Conservation (phyloP, 169 alveolate species). For the Plasmodium vinckei region DNA sequence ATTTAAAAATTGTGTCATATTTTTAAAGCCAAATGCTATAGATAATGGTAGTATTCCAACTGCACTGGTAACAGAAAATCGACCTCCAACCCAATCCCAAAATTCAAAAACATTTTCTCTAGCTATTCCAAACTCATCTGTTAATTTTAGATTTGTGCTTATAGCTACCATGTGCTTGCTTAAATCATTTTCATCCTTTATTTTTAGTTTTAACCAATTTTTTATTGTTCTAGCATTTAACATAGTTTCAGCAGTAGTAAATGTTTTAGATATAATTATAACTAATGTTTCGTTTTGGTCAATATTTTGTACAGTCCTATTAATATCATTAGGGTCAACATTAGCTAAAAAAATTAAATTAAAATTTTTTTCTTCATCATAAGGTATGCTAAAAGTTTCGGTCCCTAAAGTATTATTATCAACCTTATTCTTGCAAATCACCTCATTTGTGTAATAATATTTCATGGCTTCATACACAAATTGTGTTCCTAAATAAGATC, state of each 20-base stretch:
- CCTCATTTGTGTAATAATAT: constrained; percentile 79
- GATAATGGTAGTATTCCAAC: constrained; percentile 98
- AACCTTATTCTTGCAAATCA: not conserved
- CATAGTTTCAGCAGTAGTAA: constrained; percentile 99
- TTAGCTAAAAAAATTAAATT: constrained; percentile 96
- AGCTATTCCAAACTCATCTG: constrained; percentile 95
- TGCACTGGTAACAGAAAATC: constrained; percentile 98
- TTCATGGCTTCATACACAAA: constrained; percentile 94
- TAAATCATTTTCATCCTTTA: constrained; percentile 78
- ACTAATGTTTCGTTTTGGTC: constrained; percentile 86
- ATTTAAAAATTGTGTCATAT: constrained; percentile 88
- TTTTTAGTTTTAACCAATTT: constrained; percentile 90
- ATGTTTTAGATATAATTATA: constrained; percentile 97
- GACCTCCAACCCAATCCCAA: constrained; percentile 99
- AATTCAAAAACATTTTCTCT: constrained; percentile 97
- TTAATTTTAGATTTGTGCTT: constrained; percentile 93
- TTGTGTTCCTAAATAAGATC: constrained; percentile 97
- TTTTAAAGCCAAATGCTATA: constrained; percentile 93
- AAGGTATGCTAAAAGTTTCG: constrained; percentile 40
- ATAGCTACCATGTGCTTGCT: constrained; percentile 95
- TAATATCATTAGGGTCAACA: constrained; percentile 98
- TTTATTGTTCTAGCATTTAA: constrained; percentile 95
- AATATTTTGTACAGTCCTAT: constrained; percentile 93
- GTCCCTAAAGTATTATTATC: constrained; percentile 39
- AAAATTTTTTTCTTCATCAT: constrained; percentile 80